Percentiles rank a stretch among this genome's conserved stretches.
Conservation (phyloP, 2,329 filamentous ascomycete species). For the Aspergillus ochraceoroseus region DNA sequence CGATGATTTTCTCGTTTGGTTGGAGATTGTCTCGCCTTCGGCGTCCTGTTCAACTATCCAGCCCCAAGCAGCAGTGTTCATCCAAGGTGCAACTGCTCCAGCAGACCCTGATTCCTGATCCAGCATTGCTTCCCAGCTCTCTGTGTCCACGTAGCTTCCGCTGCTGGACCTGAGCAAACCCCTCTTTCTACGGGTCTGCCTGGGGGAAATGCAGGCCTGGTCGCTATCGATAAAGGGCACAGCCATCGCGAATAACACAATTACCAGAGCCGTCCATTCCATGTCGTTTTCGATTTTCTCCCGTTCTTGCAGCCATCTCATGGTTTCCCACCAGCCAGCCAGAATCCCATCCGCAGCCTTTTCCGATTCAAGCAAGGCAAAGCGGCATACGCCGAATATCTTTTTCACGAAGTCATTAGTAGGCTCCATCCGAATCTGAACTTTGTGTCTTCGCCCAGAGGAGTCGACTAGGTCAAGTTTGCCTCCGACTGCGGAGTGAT, state of each 20-base stretch:
- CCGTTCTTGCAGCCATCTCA: slow-evolving; percentile 60
- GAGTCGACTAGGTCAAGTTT: slow-evolving; percentile 63
- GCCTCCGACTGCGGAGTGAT: slow-evolving; percentile 56
- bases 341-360: slow-evolving; percentile 57
- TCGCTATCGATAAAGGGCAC: slow-evolving; percentile 52
- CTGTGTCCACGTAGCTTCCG: slow-evolving; percentile 42
- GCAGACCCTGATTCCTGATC: slow-evolving; percentile 43
- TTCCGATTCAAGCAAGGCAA: slow-evolving; percentile 57
- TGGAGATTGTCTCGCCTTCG: slow-evolving; percentile 22
- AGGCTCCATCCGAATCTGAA: slow-evolving; percentile 64
- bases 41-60: slow-evolving; percentile 62
- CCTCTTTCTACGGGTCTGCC: slow-evolving; percentile 40
- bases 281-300: slow-evolving; percentile 47
- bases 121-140: slow-evolving; percentile 49
- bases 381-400: slow-evolving; percentile 58
- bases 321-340: slow-evolving; percentile 67
- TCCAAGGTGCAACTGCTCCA: slow-evolving; percentile 42
- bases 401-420: slow-evolving; percentile 57
- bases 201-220: slow-evolving; percentile 31
- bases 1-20: slow-evolving; percentile 19
- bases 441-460: slow-evolving; percentile 59
- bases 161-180: slow-evolving; percentile 49
- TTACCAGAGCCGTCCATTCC: slow-evolving; percentile 66
- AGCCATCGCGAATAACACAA: slow-evolving; percentile 61
- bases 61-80: slow-evolving; percentile 62